Evolutionary conservation across 805 yeast species (phyloP), one percentile per base, ranked within the genome.

Genomic region (Soucietia sequanensis): DNA sequence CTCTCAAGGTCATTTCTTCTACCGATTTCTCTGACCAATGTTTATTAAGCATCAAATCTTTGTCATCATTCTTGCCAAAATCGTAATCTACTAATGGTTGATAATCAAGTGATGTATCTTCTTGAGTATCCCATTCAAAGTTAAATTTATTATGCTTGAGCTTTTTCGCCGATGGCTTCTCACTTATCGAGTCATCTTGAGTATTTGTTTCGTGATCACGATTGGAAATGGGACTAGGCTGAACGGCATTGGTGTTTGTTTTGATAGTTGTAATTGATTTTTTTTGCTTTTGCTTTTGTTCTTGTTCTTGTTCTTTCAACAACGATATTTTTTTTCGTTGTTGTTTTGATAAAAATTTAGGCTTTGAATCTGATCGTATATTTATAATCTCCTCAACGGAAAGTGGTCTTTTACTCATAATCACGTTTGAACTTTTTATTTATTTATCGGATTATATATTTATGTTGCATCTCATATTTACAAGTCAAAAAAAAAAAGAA

Each of bases 11-110:
- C 98, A 91, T 89, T 26, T 75, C 70, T 0, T 58, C 57, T 2
- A 80, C 58, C 0, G 73, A 55, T 49, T 91, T 93, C 26, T 78
- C 70, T 0, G 78, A 60, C 98, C 98, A 93, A 37, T 72, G 80
- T 45, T 40, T 52, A 11, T 28, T 31, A 15, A 26, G n/a, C 10
- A 25, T 7, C n/a, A 26, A 34, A 39, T 48, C 43, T 28, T 20
- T 36, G 23, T 28, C 30, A 7, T 36, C 38, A n/a, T 47, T 46
- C 6, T 35, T 22, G 5, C 38, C 46, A 21, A 44, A 28, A 11
- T 37, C 31, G 30, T 50, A 39, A 4, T 43, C 49, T 10, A 61
- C 65, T 13, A 71, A 53, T 0, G 81, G 78, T 33, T 62, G 62
- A 36, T 63, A 68, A 1, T 59, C 60, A 0, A 43, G 41, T 0